phyloP scores from a whole-genome alignment of 1,139 yeast species.

The Debaryomycetaceae sp. region DNA sequence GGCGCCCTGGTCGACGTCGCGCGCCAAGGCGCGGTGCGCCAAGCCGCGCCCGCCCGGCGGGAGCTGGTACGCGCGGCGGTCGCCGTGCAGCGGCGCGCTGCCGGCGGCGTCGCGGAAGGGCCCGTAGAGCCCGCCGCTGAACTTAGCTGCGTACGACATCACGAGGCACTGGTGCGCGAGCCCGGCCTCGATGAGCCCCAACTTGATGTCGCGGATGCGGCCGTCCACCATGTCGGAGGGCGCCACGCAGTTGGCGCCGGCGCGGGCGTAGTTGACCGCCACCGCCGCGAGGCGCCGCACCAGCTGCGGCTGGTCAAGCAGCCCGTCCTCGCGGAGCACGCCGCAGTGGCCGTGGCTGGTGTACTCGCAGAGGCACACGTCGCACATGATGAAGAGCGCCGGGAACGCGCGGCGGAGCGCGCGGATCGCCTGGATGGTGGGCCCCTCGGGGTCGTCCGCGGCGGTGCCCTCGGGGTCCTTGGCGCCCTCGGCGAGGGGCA shows the following conservation, averaged over 20 bases:
- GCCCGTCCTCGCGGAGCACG: slow-evolving; percentile 77
- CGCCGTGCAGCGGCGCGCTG: slow-evolving; percentile 84
- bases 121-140: slow-evolving; percentile 87
- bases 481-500: slow-evolving; percentile 66
- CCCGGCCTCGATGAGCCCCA: slow-evolving; percentile 76
- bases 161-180: slow-evolving; percentile 85
- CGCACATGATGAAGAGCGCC: slow-evolving; percentile 81
- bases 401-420: slow-evolving; percentile 66
- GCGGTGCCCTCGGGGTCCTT: slow-evolving; percentile 83
- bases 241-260: slow-evolving; percentile 94
- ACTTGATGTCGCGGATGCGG: slow-evolving; percentile 80
- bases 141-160: slow-evolving; percentile 93
- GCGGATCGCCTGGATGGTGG: slow-evolving; percentile 78
- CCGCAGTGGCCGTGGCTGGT: slow-evolving; percentile 98
- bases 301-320: slow-evolving; percentile 69
- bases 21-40: slow-evolving; percentile 82
- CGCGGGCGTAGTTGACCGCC: slow-evolving; percentile 90
- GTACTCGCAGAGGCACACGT: slow-evolving; percentile 95
- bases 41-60: slow-evolving; percentile 93
- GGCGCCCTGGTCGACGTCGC: slow-evolving; percentile 91
- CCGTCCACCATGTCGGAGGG: slow-evolving; percentile 99
- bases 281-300: slow-evolving; percentile 88
- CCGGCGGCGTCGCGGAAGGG: slow-evolving; percentile 99
- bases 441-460: slow-evolving; percentile 96
- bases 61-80: slow-evolving; percentile 86